Base-by-base conservation (phyloP, 2,329 filamentous ascomycete species). In the Aspergillus japonicus region DNA sequence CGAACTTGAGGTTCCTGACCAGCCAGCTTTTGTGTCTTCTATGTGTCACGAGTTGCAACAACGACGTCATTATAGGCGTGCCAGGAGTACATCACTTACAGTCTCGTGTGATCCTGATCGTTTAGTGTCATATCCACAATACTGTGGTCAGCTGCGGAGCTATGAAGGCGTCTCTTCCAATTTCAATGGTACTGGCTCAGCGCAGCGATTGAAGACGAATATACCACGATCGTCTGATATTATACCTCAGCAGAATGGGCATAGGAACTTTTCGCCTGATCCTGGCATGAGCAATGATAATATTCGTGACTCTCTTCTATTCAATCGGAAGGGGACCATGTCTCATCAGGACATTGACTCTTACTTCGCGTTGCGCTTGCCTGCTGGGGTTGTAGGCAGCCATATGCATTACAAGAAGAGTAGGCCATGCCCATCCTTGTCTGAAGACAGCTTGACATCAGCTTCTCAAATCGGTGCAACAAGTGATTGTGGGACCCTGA, bases 1-100 rank as follows among this genome's bases (percentile, higher is more conserved):
- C 42, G 48, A 62, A 57, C 59, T 64, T 23, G 66, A 68, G 35
- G 26, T 61, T 2, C 62, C 50, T 50, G 56, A 58, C 14, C 62
- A 60, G 42, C 50, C 57, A 56, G 56, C 49, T 21, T 56, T 54
- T 47, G 58, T 58, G 44, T 57, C 55, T 50, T 57, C 60, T 24
- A 62, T 64, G 58, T 66, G 61, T 31, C 61, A 62, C 50, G 64
- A 63, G n/a, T 19, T 24, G 6, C 56, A 51, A 26, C 56, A 57
- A 39, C 29, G 44, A 35, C 48, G 50, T 10, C 47, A 24, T 16
- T 53, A 50, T 54, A 42, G 48, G 16, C 62, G 61, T n/a, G 7
- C 39, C 4, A 57, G 64, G 48, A 62, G 65, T 29, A 54, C 54
- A 23, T 67, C 65, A 23, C 52, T 59, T 19, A 31, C 60, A 19